Evolutionary conservation across 2,329 filamentous ascomycete species (phyloP), one percentile per base, ranked within the genome.

Genomic region (Fusarium sp.): DNA sequence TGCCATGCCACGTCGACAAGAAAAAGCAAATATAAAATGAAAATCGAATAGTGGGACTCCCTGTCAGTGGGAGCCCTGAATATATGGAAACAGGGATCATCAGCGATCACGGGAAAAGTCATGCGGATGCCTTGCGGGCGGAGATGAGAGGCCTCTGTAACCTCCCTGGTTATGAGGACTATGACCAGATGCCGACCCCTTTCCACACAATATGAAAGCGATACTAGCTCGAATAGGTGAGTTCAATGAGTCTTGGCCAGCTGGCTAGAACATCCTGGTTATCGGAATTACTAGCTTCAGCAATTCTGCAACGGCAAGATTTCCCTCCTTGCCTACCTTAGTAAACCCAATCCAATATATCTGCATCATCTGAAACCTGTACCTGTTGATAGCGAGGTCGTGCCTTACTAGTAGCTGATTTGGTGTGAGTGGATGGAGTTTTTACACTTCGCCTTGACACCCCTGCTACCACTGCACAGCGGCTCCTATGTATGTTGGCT

Each of bases 401-500:
- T 21, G 9, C 10, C 10, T 22, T 19, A 8, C 8, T 36, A 17
- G 2, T 7, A 36, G 14, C 8, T 14, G 34, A 9, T 50, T 50
- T 50, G 6, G 40, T 17, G 17, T 38, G 24, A 31, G 31, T 38
- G 54, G 45, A 22, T 39, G 28, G 10, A 31, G 31, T 56, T 63
- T 63, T 42, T 62, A 9, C 57, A 61, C 4, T 55, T 63, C 15
- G n/a, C 3, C 14, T 4, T 5, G 21, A 24, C 4, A 13, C 11
- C 61, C 61, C 36, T 52, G 52, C 7, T 50, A 21, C 3, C 2
- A 17, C 24, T 49, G 19, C 19, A 24, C 24, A 24, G 19, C 19
- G 19, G 11, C 6, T 9, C n/a, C 19, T 38, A 66, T 66, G 61
- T 34, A 36, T 33, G 63, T 52, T 65, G 63, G 61, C 43, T 33